Conservation (phyloP, 1,284 basidiomycete genomes). For the Puccinia polysora region DNA sequence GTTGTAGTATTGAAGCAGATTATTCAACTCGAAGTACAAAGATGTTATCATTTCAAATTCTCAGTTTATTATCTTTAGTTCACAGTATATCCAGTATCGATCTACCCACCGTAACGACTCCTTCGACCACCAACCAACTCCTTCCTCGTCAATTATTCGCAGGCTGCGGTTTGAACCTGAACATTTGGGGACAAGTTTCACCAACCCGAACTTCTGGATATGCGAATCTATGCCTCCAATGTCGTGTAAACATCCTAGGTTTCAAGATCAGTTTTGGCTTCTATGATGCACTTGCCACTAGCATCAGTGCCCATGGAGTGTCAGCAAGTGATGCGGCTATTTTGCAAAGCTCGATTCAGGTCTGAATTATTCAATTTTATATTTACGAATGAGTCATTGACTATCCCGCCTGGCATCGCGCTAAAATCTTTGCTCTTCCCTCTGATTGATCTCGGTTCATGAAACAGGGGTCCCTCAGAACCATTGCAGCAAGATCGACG, state of each 20-base stretch:
- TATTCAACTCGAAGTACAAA: too few species aligned
- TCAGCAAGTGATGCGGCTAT: not conserved
- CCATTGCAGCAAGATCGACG: not conserved
- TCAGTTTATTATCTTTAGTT: not conserved
- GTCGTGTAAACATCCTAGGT: conserved; percentile 26
- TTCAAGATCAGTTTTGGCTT: not conserved
- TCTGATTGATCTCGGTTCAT: not conserved
- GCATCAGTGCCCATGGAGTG: conserved; percentile 9
- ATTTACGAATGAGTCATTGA: not conserved
- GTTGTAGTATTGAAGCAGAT: too few species aligned
- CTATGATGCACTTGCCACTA: conserved; percentile 4
- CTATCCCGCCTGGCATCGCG: not conserved
- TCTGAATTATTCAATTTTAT: not conserved
- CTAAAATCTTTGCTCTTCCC: not conserved
- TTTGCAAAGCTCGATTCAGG: conserved; percentile 8
- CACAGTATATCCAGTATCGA: not conserved
- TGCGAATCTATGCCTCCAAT: conserved; percentile 30
- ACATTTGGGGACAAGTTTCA: conserved; percentile 15
- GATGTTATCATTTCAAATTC: not conserved
- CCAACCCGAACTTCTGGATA: conserved; percentile 10
- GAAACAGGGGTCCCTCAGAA: not conserved
- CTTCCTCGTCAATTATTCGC: not conserved
- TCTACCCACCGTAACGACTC: not conserved
- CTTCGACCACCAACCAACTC: not conserved
- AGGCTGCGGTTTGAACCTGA: conserved; percentile 11